Base-by-base conservation (phyloP, 305 asterid species). In the Fraxinus sp. region DNA sequence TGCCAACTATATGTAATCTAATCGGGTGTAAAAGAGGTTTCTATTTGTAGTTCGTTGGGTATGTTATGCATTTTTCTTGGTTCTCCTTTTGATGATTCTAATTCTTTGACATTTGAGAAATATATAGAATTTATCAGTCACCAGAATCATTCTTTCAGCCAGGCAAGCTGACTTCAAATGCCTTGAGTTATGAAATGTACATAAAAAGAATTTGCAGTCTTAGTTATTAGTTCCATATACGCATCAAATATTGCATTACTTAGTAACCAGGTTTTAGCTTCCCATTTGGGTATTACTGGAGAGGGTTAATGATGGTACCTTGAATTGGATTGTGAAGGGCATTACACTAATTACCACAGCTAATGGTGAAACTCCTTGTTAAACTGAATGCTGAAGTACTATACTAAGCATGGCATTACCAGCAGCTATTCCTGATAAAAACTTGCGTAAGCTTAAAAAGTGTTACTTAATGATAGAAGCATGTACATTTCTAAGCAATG, bases 201-300 rank as follows among this genome's bases (percentile, higher is more conserved):
- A 30, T 16, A 20, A 33, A 28, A 68, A 28, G 16, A 26, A 18
- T 11, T 28, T 28, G 18, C 22, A 68, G 39, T 28, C 33, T 28
- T 68, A 11, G 39, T 28, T 68, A 68, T 26, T 30, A 28, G 8
- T 68, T 68, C 75, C 39, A 2, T 68, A 3, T 28, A 30, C 16
- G 39, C 75, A 28, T 35, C 33, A 14, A 22, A 10, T 77, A 49
- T 77, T 82, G 46, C 76, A 26, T 0, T 36, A 74, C 77, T 26
- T 71, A 24, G 81, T 77, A 36, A 49, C 44, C 36, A 33, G 41
- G 72, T 30, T 76, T 62, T 76, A 77, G 72, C 46, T 28, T 74
- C 32, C 7, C 20, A 30, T 68, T 11, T 0, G 37, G 39, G 36
- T 64, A 64, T 24, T 4, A 64, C 8, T 64, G 39, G 73, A 66